Evolutionary conservation across 768 basidiomycete genomes (phyloP), one percentile per base, ranked within the genome.

Genomic region (Sistotremastrum niveocremeum): DNA sequence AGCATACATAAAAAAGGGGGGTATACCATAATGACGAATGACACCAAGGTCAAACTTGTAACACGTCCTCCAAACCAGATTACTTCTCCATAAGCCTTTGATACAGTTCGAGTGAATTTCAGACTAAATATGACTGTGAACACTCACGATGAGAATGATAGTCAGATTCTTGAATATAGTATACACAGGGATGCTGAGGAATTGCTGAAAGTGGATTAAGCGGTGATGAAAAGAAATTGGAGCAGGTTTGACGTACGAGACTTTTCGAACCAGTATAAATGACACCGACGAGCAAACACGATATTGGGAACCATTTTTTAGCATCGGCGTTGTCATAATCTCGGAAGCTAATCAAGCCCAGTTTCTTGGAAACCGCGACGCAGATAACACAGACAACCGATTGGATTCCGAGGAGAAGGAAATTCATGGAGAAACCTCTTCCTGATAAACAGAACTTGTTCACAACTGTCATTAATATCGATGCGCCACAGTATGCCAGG

Each of bases 91-190:
- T 99, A 95, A 6, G 95, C 91, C 89, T 93, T 39, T 37, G 10
- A 20, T 40, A 49, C 39, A 10, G 30, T 28, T 44, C 41, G 9
- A 38, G 46, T 12, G 30, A 40, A 34, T 48, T 9, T 39, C 1
- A 43, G 52, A 29, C 8, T 32, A 39, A n/a, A n/a, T 5, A 38
- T 39, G 28, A 45, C 33, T 45, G 37, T 41, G 7, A 40, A 33
- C 33, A 70, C 83, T 53, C 52, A 89, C 93, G 58, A 98, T 98
- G 31, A 99, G 74, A 53, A 99, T 98, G 56, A 98, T 99, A n/a
- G 95, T 97, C 57, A 98, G 59, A 61, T 99, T 99, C 65, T 99
- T 99, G 76, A 98, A 98, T 52, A 99, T 98, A 1, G 95, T 98
- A 65, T 97, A 99, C 30, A 97, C 81, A 0, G 95, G 95, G 63